These are phyloP conservation scores for Parietaria judaica DNA, from an alignment of 306 rosid species.

Conservation along the genomic window DNA sequence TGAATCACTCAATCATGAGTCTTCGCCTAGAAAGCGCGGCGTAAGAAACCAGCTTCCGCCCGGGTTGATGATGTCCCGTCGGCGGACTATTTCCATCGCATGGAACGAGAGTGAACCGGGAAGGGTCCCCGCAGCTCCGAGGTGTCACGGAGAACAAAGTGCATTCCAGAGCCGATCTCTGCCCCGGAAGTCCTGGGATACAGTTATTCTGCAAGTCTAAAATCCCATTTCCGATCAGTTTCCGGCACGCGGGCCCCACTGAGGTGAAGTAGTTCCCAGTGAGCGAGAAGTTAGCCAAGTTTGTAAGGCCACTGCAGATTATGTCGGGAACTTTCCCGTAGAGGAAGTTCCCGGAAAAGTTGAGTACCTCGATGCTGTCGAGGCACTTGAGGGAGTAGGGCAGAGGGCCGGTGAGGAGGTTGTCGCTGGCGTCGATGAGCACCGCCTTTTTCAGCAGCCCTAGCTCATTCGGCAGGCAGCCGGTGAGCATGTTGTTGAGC, in stretches of 20 bases:
- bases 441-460: conserved; percentile 28
- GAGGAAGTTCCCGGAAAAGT: conserved; percentile 35
- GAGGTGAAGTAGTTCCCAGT: conserved; percentile 30
- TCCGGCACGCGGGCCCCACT: conserved; percentile 28
- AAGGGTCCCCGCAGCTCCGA: conserved; percentile 18
- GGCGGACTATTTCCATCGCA: conserved; percentile 17
- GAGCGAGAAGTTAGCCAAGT: conserved; percentile 30
- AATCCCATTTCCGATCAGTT: conserved; percentile 26
- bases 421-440: conserved; percentile 33
- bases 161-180: conserved; percentile 30
- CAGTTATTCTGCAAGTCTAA: conserved; percentile 38
- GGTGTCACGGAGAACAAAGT: conserved; percentile 14
- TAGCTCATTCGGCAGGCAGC: conserved; percentile 40
- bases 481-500: conserved; percentile 29
- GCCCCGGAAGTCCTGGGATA: conserved; percentile 27
- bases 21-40: conserved; percentile 39
- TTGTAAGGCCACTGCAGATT: conserved; percentile 28
- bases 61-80: not conserved
- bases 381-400: conserved; percentile 39
- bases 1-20: not conserved
- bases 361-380: conserved; percentile 29
- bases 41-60: conserved; percentile 40
- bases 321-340: conserved; percentile 35
- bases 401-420: conserved; percentile 33
- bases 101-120: conserved; percentile 22